Evolutionary conservation across 805 yeast species (phyloP), one percentile per base, ranked within the genome.

Genomic region (Hanseniaspora guilliermondii): DNA sequence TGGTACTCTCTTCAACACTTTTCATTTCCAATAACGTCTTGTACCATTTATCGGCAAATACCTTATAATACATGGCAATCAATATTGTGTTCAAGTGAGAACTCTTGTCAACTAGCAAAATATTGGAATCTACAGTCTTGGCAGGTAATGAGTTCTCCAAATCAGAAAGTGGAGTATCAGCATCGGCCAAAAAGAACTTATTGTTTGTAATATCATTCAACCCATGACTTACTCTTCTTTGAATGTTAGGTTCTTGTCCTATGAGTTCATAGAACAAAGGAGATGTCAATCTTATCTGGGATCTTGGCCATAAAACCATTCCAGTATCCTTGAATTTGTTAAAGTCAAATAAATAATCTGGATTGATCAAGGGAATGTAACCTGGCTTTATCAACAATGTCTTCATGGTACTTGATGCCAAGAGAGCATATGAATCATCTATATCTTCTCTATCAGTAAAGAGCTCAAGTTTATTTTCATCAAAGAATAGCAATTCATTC

Each of bases 331-430:
- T 59, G 65, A 68, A 80, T 14, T 72, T 65, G 8, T 70, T 65
- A 48, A 74, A 70, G 0, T 64, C 63, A 55, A 80, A 76, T 50
- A 80, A 65, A 50, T 64, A 64, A 56, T 76, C 80, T 1, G 86
- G 83, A 41, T 77, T 73, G 56, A 67, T 68, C 6, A 80, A 71
- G 0, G 87, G 83, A 58, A 81, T 72, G 57, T 82, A 78, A 65
- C 83, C 91, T 53, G 86, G 76, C 60, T 85, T 93, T 59, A 84
- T 66, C 50, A 84, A 70, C 59, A 84, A 71, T 17, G 83, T 81
- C 58, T 82, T 77, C 57, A 84, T 85, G 64, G 83, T 85, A 42
- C 80, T 73, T 1, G 89, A 82, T 17, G 82, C 82, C 56, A 85
- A 70, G 39, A 85, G 62, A 0, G 91, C 85, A 57, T 83, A 70